Percentiles rank a stretch among this genome's conserved stretches.
Evolutionary conservation across 495 filamentous ascomycete species (phyloP).

Genomic region (Hapsidospora chrysogenum): DNA sequence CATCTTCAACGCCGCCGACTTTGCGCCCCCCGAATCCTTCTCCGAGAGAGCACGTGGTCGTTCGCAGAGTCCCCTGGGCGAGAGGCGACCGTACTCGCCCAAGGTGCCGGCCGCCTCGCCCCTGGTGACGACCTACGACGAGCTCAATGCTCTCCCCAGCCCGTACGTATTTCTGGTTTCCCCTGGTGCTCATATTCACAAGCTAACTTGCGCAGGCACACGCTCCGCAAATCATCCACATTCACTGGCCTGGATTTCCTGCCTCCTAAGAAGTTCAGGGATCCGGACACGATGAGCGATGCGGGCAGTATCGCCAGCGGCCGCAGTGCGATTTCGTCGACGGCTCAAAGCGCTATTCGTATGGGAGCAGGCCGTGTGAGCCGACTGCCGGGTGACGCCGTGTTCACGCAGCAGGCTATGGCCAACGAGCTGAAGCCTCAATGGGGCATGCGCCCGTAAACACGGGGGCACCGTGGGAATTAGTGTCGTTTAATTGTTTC

Average conservation of each 20-base stretch:
- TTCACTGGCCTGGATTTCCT: conserved; percentile 90
- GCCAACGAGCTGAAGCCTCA: conserved; percentile 52
- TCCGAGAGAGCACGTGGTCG: conserved; percentile 53
- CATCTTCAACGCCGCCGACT: conserved; percentile 53
- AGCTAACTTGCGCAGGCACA: conserved; percentile 36
- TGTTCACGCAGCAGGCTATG: conserved; percentile 67
- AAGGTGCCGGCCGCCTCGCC: conserved; percentile 55
- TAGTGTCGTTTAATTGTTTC: conserved; percentile 3
- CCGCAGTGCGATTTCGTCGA: conserved; percentile 56
- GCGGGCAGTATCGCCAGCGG: conserved; percentile 82
- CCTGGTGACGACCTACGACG: conserved; percentile 69
- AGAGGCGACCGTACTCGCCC: conserved; percentile 55
- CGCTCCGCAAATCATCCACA: conserved; percentile 74
- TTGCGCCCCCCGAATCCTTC: conserved; percentile 62
- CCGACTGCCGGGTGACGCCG: conserved; percentile 63
- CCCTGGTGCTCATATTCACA: conserved; percentile 3
- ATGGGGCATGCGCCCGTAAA: conserved; percentile 47
- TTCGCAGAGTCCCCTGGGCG: conserved; percentile 67
- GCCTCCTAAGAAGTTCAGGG: conserved; percentile 74
- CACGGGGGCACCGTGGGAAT: too few relatives aligned
- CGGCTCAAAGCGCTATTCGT: conserved; percentile 62
- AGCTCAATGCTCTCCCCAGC: conserved; percentile 71
- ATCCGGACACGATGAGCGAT: conserved; percentile 56
- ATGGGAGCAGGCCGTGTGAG: conserved; percentile 82
- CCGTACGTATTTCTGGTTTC: conserved; percentile 48